Evolutionary conservation across 306 rosid genomes (phyloP), one percentile per base, ranked within the genome.

Genomic region (Abrus pulchellus): DNA sequence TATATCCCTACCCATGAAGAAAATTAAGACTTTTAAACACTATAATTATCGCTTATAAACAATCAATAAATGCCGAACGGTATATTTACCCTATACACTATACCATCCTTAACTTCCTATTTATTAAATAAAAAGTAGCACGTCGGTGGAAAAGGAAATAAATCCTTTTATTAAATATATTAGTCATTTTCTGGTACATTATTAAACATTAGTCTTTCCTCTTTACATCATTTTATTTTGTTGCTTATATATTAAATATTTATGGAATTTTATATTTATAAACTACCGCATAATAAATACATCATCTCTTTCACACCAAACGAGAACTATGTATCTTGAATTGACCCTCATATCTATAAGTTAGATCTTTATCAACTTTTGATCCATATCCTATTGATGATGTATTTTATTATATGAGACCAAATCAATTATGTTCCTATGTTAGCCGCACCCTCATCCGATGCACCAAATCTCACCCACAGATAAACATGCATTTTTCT

Each of bases 391-490:
- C 71, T 48, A 44, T 20, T 14, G 28, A 44, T 8, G 20, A 44
- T 67, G 54, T 44, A 53, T 44, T 43, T 28, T 67, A 43, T 67
- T 43, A 67, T 27, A 43, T 36, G 5, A 66, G 1, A 41, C 60
- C 71, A 30, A 20, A 57, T 11, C 27, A 10, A 4, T 10, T 48
- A 69, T 28, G 1, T 41, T 27, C 13, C 49, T 40, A 38, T 55
- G 27, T 55, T 72, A 72, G 53, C 53, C 2, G 29, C 20, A 5
- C 50, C 36, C 47, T 9, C 64, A 34, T 34, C 63, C 74, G 62
- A 33, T 30, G 12, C 60, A 44, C 79, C 29, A 75, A 44, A 75
- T 44, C 69, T 59, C 38, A 54, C 47, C 49, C 50, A 65, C 71
- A 66, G 8, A 49, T 5, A 57, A 36, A 36, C 68, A 56, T 56